These are phyloP conservation scores for Blakeslea trispora DNA, from an alignment of 371 early-diverging fungal genomes.

Conservation along the genomic window DNA sequence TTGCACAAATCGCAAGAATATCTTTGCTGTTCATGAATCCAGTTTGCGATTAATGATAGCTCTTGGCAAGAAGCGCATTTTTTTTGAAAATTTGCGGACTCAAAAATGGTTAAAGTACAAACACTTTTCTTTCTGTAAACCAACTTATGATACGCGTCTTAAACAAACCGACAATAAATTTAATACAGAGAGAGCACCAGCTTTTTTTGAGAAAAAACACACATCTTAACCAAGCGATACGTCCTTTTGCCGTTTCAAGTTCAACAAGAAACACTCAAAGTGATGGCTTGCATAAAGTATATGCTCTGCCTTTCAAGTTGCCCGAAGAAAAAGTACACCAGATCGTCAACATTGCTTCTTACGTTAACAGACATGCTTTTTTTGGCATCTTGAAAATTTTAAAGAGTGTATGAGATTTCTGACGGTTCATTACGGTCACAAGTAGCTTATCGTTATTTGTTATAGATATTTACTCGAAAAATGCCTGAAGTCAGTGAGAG, in stretches of 20 bases:
- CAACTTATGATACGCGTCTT: conserved; percentile 3
- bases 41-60: too few relatives aligned
- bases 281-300: conserved; percentile 23
- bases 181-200: neutral
- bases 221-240: neutral
- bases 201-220: neutral
- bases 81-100: too few relatives aligned
- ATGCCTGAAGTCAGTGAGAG: conserved; percentile 30
- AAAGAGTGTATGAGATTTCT: conserved; percentile 21
- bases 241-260: neutral
- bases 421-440: neutral
- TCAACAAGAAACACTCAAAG: neutral
- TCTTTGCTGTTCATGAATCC: too few relatives aligned
- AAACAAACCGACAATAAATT: neutral
- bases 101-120: too few relatives aligned
- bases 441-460: neutral
- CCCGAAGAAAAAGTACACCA: conserved; percentile 26
- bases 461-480: conserved; percentile 27
- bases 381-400: conserved; percentile 33
- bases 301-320: conserved; percentile 37
- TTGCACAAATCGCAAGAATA: too few relatives aligned
- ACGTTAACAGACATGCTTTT: conserved; percentile 31
- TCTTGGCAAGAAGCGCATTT: too few relatives aligned
- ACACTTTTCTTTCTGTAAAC: too few relatives aligned
- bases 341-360: conserved; percentile 30